Evolutionary conservation across 805 yeast genomes (phyloP).

Genomic region (Lachancea cidri): DNA sequence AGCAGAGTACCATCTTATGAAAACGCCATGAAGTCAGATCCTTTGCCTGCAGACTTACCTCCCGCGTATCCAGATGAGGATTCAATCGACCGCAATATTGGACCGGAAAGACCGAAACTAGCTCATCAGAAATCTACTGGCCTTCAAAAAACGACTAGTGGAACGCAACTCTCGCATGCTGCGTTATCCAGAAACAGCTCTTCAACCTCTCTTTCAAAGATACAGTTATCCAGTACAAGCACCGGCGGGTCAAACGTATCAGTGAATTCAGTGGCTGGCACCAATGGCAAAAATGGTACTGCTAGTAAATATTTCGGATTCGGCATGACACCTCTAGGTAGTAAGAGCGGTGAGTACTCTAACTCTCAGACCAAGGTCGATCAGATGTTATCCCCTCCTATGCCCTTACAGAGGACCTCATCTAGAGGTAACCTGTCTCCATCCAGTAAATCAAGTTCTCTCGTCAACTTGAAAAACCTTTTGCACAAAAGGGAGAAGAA

Average conservation of each 20-base stretch:
- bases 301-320: constrained; percentile 25
- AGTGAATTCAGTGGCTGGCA: constrained; percentile 2
- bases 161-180: constrained; percentile 14
- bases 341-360: not conserved
- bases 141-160: constrained; percentile 13
- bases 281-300: constrained; percentile 13
- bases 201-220: constrained; percentile 17
- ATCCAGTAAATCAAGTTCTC: constrained; percentile 13
- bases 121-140: constrained; percentile 24
- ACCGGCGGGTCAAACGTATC: constrained; percentile 12
- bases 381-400: constrained; percentile 7
- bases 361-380: not conserved
- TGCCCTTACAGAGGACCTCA: constrained; percentile 10
- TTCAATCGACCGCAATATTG: constrained; percentile 1
- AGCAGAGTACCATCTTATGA: constrained; percentile 81
- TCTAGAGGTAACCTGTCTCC: constrained; percentile 7
- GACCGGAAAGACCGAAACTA: constrained; percentile 25
- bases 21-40: constrained; percentile 62
- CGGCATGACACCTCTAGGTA: constrained; percentile 27
- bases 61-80: constrained; percentile 51
- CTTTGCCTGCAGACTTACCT: constrained; percentile 49
- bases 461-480: constrained; percentile 15
- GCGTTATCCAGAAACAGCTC: constrained; percentile 23
- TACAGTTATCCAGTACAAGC: constrained; percentile 12
- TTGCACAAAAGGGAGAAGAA: constrained; percentile 15